phyloP scores from a whole-genome alignment of 2,329 filamentous ascomycete species.

The Neurospora sp. region DNA sequence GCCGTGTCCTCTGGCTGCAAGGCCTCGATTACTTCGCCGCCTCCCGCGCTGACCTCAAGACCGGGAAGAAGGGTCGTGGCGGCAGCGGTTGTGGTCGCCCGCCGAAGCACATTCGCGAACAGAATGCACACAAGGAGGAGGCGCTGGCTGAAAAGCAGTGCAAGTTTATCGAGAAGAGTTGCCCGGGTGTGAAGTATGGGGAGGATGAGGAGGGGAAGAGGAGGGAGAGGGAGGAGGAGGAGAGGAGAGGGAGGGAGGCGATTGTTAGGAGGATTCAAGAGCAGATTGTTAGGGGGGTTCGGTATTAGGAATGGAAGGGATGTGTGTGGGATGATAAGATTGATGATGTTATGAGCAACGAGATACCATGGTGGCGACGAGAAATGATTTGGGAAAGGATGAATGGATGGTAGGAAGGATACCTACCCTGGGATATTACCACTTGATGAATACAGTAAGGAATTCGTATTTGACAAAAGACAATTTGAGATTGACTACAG shows the following conservation, averaged over 20 bases:
- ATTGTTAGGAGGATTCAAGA: not conserved
- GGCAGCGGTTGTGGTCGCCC: not conserved
- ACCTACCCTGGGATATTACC: not conserved
- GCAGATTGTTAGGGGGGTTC: not conserved
- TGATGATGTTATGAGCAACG: not conserved
- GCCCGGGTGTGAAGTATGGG: conserved; percentile 21
- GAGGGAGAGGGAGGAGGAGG: conserved; percentile 1
- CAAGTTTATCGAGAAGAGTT: not conserved
- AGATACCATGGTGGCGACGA: not conserved
- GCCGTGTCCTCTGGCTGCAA: not conserved
- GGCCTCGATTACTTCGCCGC: not conserved
- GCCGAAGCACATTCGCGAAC: not conserved
- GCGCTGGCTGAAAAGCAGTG: not conserved
- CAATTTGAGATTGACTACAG: not conserved
- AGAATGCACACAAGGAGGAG: not conserved
- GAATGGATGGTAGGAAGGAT: not conserved
- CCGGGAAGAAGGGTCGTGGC: not conserved
- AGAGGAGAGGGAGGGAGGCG: not conserved
- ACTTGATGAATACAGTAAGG: not conserved
- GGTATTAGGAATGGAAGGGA: not conserved
- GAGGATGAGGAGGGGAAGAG: conserved; percentile 26
- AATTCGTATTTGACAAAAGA: not conserved
- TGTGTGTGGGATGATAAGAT: not conserved
- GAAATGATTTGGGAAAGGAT: not conserved
- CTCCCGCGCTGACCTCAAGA: not conserved